These are phyloP conservation scores for Salicornia ramosissima DNA, from an alignment of 148 eudicot genomes.

Conservation along the genomic window DNA sequence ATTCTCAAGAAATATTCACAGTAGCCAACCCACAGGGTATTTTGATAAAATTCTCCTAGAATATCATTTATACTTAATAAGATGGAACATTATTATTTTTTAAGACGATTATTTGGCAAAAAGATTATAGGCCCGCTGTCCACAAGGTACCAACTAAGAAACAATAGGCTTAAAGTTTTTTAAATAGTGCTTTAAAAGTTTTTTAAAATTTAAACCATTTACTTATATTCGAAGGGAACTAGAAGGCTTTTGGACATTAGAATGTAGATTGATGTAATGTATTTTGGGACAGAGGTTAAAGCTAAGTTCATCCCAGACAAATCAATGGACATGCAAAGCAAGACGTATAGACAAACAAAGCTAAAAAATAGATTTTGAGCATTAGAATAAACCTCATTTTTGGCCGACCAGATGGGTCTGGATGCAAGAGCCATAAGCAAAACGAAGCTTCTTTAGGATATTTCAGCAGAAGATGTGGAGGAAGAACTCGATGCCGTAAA, in stretches of 20 bases:
- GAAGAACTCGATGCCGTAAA: conserved; percentile 89
- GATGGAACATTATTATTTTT: neutral
- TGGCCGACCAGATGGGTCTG: conserved; percentile 82
- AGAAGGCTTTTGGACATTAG: too few relatives aligned
- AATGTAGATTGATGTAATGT: neutral
- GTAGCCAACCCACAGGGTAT: neutral
- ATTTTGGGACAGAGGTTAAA: neutral
- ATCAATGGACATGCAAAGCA: neutral
- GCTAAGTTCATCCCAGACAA: neutral
- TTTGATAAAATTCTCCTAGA: neutral
- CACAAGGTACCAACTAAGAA: neutral
- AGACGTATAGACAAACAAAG: neutral
- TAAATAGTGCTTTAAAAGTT: too few relatives aligned
- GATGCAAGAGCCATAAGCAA: conserved; percentile 96
- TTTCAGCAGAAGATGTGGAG: conserved; percentile 80
- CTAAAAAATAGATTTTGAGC: neutral
- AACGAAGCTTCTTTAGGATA: conserved; percentile 99
- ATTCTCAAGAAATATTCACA: neutral
- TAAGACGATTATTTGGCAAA: neutral
- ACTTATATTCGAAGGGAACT: too few relatives aligned
- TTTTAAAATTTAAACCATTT: too few relatives aligned
- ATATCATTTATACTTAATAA: too few relatives aligned
- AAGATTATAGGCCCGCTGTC: neutral
- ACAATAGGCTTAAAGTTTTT: too few relatives aligned
- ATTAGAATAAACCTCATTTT: conserved; percentile 53